Evolutionary conservation across 768 basidiomycete genomes (phyloP).

Genomic region (Xerocomus spinulosus): DNA sequence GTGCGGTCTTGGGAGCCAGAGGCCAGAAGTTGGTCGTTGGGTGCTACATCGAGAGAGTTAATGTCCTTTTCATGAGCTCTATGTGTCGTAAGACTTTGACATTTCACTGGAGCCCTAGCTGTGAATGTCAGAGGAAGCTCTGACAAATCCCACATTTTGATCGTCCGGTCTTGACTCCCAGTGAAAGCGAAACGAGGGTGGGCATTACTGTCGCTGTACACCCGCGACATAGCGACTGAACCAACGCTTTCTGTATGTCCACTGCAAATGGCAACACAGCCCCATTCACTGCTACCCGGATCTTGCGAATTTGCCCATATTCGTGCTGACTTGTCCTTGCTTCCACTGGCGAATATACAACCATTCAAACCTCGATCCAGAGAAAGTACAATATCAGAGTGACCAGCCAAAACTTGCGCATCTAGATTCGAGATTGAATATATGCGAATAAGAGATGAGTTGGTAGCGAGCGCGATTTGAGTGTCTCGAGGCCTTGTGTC

Average conservation of each 20-base stretch:
- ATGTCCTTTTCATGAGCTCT: constrained; percentile 99
- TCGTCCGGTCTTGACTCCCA: constrained; percentile 93
- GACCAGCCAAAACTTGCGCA: constrained; percentile 81
- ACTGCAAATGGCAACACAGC: constrained; percentile 82
- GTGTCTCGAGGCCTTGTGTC: constrained; percentile 43
- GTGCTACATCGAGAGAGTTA: constrained; percentile 90
- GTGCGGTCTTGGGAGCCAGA: constrained; percentile 96
- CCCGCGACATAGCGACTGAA: constrained; percentile 76
- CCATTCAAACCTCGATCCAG: constrained; percentile 68
- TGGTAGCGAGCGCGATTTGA: constrained; percentile 92
- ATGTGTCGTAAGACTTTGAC: constrained; percentile 76
- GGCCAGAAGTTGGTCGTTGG: constrained; percentile 81
- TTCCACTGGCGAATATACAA: constrained; percentile 77
- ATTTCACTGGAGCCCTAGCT: constrained; percentile 38
- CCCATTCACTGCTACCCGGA: constrained; percentile 30
- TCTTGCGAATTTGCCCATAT: constrained; percentile 58
- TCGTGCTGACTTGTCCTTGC: constrained; percentile 86
- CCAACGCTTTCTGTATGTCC: constrained; percentile 95
- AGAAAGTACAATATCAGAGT: constrained; percentile 87
- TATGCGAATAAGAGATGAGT: constrained; percentile 90
- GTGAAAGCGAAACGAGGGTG: constrained; percentile 77
- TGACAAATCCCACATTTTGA: constrained; percentile 97
- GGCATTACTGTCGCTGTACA: constrained; percentile 16
- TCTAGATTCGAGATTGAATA: constrained; percentile 77
- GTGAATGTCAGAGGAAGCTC: constrained; percentile 36